Base-by-base conservation (phyloP, 495 filamentous ascomycete species). In the Tuber umbilicatum region DNA sequence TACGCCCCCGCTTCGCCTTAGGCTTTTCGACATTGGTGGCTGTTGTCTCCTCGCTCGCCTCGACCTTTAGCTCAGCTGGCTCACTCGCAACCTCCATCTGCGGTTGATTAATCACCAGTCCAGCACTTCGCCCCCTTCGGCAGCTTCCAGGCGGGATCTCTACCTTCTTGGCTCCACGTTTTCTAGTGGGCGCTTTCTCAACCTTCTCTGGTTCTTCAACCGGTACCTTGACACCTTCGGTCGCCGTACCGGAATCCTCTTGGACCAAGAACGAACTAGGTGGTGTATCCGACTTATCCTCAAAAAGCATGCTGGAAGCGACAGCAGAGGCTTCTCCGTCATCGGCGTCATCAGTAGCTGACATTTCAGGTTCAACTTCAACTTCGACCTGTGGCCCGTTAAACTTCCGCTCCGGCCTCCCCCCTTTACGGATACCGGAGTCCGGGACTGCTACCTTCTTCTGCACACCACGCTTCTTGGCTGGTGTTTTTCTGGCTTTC, bases 101-200 rank as follows among this genome's bases (percentile, higher is more conserved):
- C 14, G 27, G 14, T 31, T 31, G 6, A 64, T 64, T 64, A 64
- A 64, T 35, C 55, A 1, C 27, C 2, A 64, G 55, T 64, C 55
- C 55, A 27, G 55, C 27, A 64, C 55, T 64, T 64, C 55, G 55
- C 27, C 55, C 55, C 55, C 55, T 64, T 17, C 55, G 27, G 31
- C 27, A 64, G 55, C 55, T 64, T 64, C 55, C 55, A 64, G 55
- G 55, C 14, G 55, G 55, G 55, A 35, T 64, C 55, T 17, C 27
- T 64, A 64, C 55, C 55, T 64, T 64, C 55, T 64, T 64, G 27
- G 55, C 55, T 35, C 55, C 55, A 64, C 55, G 55, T 64, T 35
- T 64, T 64, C 55, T 64, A 7, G 55, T 16, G 27, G 55, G 31
- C 19, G 55, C 27, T 64, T 31, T 35, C 31, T 31, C 7, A 64